These are phyloP conservation scores for Wickerhamiella bombiphila DNA, from an alignment of 805 yeast species.

Conservation along the genomic window DNA sequence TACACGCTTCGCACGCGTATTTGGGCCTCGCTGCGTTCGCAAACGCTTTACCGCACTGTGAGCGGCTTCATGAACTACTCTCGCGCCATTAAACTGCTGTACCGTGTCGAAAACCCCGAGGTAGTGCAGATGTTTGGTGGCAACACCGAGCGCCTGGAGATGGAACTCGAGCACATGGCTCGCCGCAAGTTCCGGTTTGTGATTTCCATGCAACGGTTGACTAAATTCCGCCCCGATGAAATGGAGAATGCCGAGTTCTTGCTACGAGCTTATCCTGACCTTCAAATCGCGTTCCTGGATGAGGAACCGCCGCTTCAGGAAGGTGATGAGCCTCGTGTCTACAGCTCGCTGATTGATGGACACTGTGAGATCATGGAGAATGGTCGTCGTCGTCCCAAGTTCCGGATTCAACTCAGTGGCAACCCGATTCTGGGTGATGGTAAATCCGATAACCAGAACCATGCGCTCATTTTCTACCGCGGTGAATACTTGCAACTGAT, in stretches of 20 bases:
- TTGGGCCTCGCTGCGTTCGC: conserved; percentile 97
- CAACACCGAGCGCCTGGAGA: conserved; percentile 89
- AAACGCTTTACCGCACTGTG: conserved; percentile 90
- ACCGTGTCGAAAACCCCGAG: conserved; percentile 90
- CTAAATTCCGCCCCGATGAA: conserved; percentile 51
- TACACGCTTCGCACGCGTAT: conserved; percentile 91
- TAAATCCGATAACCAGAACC: conserved; percentile 89
- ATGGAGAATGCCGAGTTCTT: conserved; percentile 51
- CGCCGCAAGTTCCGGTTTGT: conserved; percentile 65
- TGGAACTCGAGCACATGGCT: conserved; percentile 79
- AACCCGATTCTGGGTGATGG: conserved; percentile 95
- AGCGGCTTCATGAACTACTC: conserved; percentile 98
- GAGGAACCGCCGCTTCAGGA: conserved; percentile 54
- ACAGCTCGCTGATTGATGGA: conserved; percentile 57
- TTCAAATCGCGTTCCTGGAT: conserved; percentile 76
- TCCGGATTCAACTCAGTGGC: conserved; percentile 67
- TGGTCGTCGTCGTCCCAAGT: conserved; percentile 45
- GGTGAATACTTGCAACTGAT: conserved; percentile 92
- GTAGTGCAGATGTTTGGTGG: conserved; percentile 98
- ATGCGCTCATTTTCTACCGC: conserved; percentile 69
- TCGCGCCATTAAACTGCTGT: conserved; percentile 83
- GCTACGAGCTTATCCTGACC: conserved; percentile 57
- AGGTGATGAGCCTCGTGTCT: conserved; percentile 35
- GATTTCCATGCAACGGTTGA: conserved; percentile 77
- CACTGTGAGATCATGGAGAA: conserved; percentile 41